phyloP scores from a whole-genome alignment of 176 grass and related monocot genomes.

The Carex parvula region DNA sequence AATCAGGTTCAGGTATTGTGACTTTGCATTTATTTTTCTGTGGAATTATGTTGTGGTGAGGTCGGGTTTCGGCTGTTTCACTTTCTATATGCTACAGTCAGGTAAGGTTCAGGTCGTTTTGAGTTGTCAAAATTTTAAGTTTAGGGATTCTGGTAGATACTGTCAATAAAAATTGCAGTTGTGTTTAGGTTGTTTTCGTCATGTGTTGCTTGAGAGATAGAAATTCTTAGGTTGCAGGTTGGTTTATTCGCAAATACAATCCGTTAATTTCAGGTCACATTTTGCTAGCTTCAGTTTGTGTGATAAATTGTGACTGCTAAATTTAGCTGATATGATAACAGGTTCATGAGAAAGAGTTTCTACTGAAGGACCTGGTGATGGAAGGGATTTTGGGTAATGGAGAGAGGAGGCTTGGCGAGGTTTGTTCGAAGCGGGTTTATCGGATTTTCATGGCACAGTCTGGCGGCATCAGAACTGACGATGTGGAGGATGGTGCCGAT shows the following conservation, averaged over 20 bases:
- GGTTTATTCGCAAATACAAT: neutral
- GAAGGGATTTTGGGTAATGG: conserved; percentile 44
- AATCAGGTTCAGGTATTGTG: neutral
- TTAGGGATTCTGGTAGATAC: neutral
- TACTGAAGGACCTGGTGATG: conserved; percentile 61
- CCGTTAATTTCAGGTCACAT: neutral
- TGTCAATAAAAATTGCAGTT: neutral
- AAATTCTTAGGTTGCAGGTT: neutral
- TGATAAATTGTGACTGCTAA: conserved; percentile 10
- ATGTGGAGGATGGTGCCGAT: conserved; percentile 40
- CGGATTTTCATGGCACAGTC: conserved; percentile 66
- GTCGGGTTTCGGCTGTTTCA: neutral
- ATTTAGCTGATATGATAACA: conserved; percentile 27
- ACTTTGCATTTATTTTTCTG: neutral
- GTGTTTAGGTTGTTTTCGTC: neutral
- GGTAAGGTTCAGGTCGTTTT: neutral
- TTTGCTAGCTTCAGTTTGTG: neutral
- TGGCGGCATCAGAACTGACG: conserved; percentile 41
- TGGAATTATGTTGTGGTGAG: neutral
- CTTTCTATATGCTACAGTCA: neutral
- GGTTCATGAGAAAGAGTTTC: conserved; percentile 62
- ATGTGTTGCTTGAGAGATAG: neutral
- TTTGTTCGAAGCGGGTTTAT: conserved; percentile 68
- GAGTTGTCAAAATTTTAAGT: neutral
- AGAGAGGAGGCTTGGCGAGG: conserved; percentile 50